These are phyloP conservation scores for Cokeromyces recurvatus DNA, from an alignment of 371 early-diverging fungal species.

Conservation along the genomic window DNA sequence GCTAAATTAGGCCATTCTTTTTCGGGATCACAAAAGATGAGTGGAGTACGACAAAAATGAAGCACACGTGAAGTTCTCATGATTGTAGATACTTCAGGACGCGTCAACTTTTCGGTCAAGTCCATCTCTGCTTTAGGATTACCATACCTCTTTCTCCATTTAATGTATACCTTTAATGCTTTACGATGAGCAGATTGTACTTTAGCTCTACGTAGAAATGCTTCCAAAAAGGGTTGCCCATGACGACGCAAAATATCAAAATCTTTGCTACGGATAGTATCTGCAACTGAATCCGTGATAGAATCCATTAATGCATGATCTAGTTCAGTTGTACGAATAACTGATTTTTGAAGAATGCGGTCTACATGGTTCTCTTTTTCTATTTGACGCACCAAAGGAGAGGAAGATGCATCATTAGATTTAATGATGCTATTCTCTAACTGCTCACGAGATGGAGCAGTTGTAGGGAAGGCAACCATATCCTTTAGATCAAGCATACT, in stretches of 20 bases:
- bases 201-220: slow-evolving; percentile 42
- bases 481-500: slow-evolving; percentile 24
- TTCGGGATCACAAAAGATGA: slow-evolving; percentile 50
- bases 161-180: slow-evolving; percentile 51
- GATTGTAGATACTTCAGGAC: slow-evolving; percentile 50
- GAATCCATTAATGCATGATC: slow-evolving; percentile 49
- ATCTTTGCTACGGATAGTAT: slow-evolving; percentile 24
- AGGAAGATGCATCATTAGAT: neutral
- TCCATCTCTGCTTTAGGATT: slow-evolving; percentile 31
- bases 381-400: neutral
- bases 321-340: slow-evolving; percentile 22
- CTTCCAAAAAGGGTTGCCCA: slow-evolving; percentile 54
- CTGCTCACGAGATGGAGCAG: slow-evolving; percentile 4
- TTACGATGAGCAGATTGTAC: slow-evolving; percentile 53
- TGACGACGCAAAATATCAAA: slow-evolving; percentile 55
- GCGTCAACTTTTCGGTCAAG: slow-evolving; percentile 37
- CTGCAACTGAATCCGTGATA: slow-evolving; percentile 34
- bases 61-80: slow-evolving; percentile 57
- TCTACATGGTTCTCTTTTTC: slow-evolving; percentile 17
- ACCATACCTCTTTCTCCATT: slow-evolving; percentile 55
- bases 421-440: too few species aligned
- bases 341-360: slow-evolving; percentile 17
- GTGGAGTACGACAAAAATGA: slow-evolving; percentile 63
- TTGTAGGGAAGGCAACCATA: slow-evolving; percentile 17
- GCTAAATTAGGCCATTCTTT: slow-evolving; percentile 25